phyloP scores from a whole-genome alignment of 2,329 filamentous ascomycete species.

The Aspergillus sp. region DNA sequence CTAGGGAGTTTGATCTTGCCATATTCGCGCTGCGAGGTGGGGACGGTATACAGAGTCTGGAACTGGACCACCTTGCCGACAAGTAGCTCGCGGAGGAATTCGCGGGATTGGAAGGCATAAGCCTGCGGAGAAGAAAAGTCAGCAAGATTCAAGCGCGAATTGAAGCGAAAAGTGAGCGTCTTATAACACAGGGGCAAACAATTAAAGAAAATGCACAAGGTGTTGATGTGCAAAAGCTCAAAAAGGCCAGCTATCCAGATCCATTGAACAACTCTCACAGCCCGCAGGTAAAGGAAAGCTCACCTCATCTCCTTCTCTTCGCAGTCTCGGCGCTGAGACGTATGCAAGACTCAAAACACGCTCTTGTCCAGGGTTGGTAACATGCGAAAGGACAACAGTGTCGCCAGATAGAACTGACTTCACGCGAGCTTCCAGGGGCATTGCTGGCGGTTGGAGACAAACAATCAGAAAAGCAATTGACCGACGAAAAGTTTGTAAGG shows the following conservation, averaged over 20 bases:
- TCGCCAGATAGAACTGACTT: constrained; percentile 95
- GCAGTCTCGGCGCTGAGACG: constrained; percentile 84
- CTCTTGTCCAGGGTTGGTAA: constrained; percentile 80
- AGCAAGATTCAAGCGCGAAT: constrained; percentile 2
- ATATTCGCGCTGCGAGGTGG: constrained; percentile 82
- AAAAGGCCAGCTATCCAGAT: constrained; percentile 6
- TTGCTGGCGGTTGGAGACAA: constrained; percentile 30
- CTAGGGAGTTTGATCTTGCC: constrained; percentile 73
- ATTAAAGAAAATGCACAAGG: neutral
- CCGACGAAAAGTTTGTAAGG: constrained; percentile 10
- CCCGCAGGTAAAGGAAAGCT: constrained; percentile 24
- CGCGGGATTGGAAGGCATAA: constrained; percentile 91
- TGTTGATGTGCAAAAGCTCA: neutral
- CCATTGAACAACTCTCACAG: neutral
- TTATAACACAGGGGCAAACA: neutral
- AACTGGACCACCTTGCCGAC: constrained; percentile 89
- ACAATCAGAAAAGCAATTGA: constrained; percentile 16
- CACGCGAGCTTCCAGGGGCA: constrained; percentile 68
- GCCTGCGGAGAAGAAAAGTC: constrained; percentile 50
- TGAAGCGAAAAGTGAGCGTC: neutral
- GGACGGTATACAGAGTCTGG: constrained; percentile 83
- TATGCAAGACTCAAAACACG: constrained; percentile 89
- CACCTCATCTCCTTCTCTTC: constrained; percentile 85
- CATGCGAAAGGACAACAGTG: constrained; percentile 80
- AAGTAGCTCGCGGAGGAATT: constrained; percentile 81